Evolutionary conservation across 495 filamentous ascomycete genomes (phyloP), one percentile per base, ranked within the genome.

Genomic region (Neurospora sp.): DNA sequence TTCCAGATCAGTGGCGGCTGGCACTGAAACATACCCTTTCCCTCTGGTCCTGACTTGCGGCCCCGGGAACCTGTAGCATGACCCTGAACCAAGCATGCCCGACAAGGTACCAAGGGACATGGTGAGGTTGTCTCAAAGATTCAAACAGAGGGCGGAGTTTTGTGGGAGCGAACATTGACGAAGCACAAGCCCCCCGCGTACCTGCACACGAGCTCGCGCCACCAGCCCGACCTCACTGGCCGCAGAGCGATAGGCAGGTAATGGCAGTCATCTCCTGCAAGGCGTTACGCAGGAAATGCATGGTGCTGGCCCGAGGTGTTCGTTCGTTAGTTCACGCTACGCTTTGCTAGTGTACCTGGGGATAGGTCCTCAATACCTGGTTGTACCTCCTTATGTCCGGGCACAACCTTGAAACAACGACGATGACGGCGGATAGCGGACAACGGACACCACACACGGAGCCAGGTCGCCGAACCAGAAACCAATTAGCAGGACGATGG

Each of bases 1-100:
- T 72, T 72, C 42, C 44, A 38, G 70, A 75, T 71, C 68, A 73
- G 45, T 74, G 76, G 77, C 74, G 72, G 76, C 72, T 78, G 59
- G 68, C 70, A 48, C 72, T 78, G 77, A 78, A 75, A 77, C 77
- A 77, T 77, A 69, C 41, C 71, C 69, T 42, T 76, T 76, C 69
- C 70, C 73, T 76, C 18, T 78, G 74, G 76, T 72, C 61, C 74
- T n/a, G 69, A 72, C 39, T 42, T 70, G 69, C 45, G 31, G 69
- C 53, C 48, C 53, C 27, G 53, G 27, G 53, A 65, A 65, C 53
- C 53, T 65, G 53, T 35, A 65, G 53, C 14, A 65, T 65, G 53
- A 65, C 12, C 1, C 27, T 14, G 27, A 65, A 35, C 53, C 53
- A 45, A 45, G 18, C 75, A 44, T 53, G 73, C 70, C 74, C 70